Base-by-base conservation (phyloP, 768 basidiomycete species). In the Mycena sanguinolenta region DNA sequence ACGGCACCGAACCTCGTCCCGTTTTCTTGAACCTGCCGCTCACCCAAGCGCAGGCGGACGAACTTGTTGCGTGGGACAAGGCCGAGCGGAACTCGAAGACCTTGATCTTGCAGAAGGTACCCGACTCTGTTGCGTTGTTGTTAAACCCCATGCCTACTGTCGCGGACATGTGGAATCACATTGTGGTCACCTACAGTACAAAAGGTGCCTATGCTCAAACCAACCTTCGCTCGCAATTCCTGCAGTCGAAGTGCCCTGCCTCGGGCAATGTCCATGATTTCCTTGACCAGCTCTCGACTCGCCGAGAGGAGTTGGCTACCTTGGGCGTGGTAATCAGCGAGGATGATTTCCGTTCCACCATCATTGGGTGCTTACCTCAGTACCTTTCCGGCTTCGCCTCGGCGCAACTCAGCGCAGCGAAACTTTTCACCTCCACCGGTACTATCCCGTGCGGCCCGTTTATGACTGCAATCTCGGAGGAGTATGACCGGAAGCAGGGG, bases 401-500 rank as follows among this genome's bases (percentile, higher is more conserved):
- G 10, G 39, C 9, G 9, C 13, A 7, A 14, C 39, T 39, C 16
- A 39, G 9, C 3, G 8, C 16, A 7, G 13, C 39, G 4, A 21
- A n/a, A 36, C 42, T 65, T 5, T 32, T 63, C 39, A 52, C n/a
- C 38, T 21, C 60, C 39, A 38, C 49, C n/a, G 63, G 23, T 19
- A 65, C 54, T 25, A 30, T 69, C 13, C 32, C 39, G 0, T 63
- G 72, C 36, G 57, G 63, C 23, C 46, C 39, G 27, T 61, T 73
- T 34, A 73, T 75, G 21, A 12, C n/a, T 23, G 39, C 57, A 2
- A 65, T 75, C 34, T 62, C 66, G 16, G 74, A 76, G 55, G 74
- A 79, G 50, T 76, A 72, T 21, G 73, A 78, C 32, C 69, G 76
- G 12, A 64, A 70, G 52, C 63, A 63, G 17, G 21, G 52, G 10